phyloP scores from a whole-genome alignment of 495 filamentous ascomycete species.

The Symbiotaphrina buchneri region DNA sequence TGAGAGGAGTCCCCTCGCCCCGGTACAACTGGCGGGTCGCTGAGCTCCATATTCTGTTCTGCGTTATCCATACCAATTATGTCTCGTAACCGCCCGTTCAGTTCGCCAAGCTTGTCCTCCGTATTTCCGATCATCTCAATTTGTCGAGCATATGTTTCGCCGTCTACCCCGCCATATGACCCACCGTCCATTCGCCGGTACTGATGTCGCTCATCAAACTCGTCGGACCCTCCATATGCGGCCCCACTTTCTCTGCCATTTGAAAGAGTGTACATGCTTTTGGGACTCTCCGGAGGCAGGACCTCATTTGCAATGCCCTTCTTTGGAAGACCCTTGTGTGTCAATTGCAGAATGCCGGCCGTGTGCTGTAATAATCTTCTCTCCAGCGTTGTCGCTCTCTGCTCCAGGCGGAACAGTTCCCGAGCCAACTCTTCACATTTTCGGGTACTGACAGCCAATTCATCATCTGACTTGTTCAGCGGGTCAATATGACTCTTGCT shows the following conservation, averaged over 20 bases:
- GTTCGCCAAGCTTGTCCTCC: constrained; percentile 43
- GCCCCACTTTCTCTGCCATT: constrained; percentile 21
- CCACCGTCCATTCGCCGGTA: constrained; percentile 51
- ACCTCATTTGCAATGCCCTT: constrained; percentile 16
- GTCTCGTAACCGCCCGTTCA: constrained; percentile 46
- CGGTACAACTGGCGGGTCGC: constrained; percentile 9
- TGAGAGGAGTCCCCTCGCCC: no score
- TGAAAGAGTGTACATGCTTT: constrained; percentile 38
- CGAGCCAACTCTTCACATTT: constrained; percentile 71
- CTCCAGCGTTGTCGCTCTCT: constrained; percentile 45
- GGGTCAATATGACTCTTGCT: constrained; percentile 14
- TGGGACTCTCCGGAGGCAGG: constrained; percentile 37
- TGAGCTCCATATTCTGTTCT: constrained; percentile 13
- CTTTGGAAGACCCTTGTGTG: constrained; percentile 39
- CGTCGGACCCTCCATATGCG: constrained; percentile 19
- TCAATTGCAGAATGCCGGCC: constrained; percentile 73
- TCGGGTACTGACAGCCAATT: constrained; percentile 45
- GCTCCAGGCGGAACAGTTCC: constrained; percentile 59
- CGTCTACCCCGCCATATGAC: no score
- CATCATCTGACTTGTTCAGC: constrained; percentile 40
- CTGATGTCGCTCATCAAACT: constrained; percentile 62
- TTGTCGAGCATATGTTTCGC: constrained; percentile 16
- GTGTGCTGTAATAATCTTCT: constrained; percentile 67
- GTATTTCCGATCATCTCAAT: constrained; percentile 28
- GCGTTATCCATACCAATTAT: constrained; percentile 39